Evolutionary conservation across 208 protist genomes (phyloP).

Genomic region (Balamuthia mandrillaris): DNA sequence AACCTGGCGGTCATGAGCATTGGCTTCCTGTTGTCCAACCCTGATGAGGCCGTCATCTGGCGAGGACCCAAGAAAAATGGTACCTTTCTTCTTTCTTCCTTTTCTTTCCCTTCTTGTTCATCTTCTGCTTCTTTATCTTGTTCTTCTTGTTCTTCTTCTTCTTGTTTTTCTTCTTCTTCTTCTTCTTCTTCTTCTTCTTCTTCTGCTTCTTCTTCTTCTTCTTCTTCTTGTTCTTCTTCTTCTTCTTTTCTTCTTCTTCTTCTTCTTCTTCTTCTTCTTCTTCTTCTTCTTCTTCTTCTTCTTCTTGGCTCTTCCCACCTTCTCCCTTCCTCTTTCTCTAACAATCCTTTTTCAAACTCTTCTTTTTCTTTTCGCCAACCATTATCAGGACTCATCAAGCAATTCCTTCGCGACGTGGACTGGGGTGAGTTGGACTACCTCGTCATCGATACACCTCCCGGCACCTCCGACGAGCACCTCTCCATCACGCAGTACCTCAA

Average conservation of each 20-base stretch:
- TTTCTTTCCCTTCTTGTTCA: background rate
- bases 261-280: background rate
- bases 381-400: conserved; percentile 90
- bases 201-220: too few relatives aligned
- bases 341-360: too few relatives aligned
- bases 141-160: too few relatives aligned
- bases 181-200: background rate
- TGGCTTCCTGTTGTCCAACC: conserved; percentile 91
- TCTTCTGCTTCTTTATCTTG: background rate
- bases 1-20: conserved; percentile 96
- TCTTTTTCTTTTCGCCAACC: background rate
- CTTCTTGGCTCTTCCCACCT: background rate
- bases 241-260: background rate
- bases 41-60: conserved; percentile 97
- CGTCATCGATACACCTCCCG: conserved; percentile 99
- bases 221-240: background rate
- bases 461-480: conserved; percentile 99
- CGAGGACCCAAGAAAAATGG: conserved; percentile 92
- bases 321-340: background rate
- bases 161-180: too few relatives aligned
- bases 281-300: background rate
- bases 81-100: background rate
- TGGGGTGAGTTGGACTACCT: conserved; percentile 97
- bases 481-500: conserved; percentile 88
- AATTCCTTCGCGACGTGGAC: conserved; percentile 96